phyloP scores from a whole-genome alignment of 768 basidiomycete genomes.

The Xerocomus potaroensis region DNA sequence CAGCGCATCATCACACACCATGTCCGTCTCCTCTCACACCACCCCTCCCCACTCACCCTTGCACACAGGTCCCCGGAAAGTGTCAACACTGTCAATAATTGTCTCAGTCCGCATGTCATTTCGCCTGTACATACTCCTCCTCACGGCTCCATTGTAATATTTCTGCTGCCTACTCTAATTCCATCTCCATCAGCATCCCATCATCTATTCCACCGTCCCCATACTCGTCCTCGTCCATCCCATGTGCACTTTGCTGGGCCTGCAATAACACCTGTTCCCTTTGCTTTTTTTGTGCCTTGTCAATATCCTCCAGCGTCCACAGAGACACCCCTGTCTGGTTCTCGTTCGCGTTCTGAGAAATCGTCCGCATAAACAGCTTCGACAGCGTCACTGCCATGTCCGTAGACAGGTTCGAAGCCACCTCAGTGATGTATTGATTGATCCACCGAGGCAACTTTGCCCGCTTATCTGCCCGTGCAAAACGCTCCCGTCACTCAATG shows the following conservation, averaged over 20 bases:
- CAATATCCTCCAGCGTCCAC: slow-evolving; percentile 92
- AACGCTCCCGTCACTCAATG: slow-evolving; percentile 53
- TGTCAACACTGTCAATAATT: slow-evolving; percentile 41
- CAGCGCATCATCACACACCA: slow-evolving; percentile 43
- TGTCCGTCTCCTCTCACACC: slow-evolving; percentile 33
- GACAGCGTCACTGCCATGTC: slow-evolving; percentile 95
- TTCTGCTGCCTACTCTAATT: slow-evolving; percentile 25
- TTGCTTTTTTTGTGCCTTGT: slow-evolving; percentile 81
- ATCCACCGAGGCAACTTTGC: slow-evolving; percentile 98
- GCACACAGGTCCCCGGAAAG: slow-evolving; percentile 34
- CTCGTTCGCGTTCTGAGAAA: slow-evolving; percentile 96
- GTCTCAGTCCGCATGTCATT: too few relatives aligned
- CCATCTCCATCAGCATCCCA: slow-evolving; percentile 54
- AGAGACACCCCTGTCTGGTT: slow-evolving; percentile 91
- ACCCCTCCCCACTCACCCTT: slow-evolving; percentile 12
- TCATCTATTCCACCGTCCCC: slow-evolving; percentile 66
- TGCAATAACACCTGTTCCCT: slow-evolving; percentile 54
- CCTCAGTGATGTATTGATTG: slow-evolving; percentile 98
- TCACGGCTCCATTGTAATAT: not conserved
- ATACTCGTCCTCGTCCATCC: slow-evolving; percentile 53
- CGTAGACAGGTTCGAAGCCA: slow-evolving; percentile 93
- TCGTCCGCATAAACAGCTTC: slow-evolving; percentile 96
- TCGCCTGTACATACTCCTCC: slow-evolving; percentile 2
- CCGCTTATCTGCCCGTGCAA: slow-evolving; percentile 88
- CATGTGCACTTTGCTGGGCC: slow-evolving; percentile 11